Conservation (phyloP, 2,329 filamentous ascomycete species). For the Emydomyces testavorans region DNA sequence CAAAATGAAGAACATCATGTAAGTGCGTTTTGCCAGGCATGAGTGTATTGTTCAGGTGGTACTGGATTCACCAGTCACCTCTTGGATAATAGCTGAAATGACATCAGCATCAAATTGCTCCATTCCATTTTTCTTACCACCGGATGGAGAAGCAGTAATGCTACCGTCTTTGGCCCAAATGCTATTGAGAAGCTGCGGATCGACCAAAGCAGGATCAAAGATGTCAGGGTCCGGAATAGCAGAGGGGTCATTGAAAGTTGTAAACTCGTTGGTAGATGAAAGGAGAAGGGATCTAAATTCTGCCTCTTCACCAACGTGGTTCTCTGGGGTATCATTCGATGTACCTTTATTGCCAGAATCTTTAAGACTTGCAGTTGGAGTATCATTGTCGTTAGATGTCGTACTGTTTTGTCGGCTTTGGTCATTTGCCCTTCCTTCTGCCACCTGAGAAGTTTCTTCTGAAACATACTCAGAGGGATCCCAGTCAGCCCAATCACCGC, state of each 20-base stretch:
- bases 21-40: too few relatives aligned
- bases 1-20: neutral
- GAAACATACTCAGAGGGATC: constrained; percentile 29
- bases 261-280: constrained; percentile 10
- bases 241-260: constrained; percentile 9
- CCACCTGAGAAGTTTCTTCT: constrained; percentile 13
- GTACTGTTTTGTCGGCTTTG: neutral
- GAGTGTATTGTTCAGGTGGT: neutral
- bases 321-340: neutral
- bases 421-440: neutral
- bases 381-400: neutral
- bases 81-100: constrained; percentile 14
- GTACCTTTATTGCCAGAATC: neutral
- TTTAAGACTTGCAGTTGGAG: neutral
- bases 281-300: constrained; percentile 26
- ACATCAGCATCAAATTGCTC: constrained; percentile 12
- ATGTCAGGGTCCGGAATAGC: constrained; percentile 17
- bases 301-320: neutral
- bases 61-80: constrained; percentile 6
- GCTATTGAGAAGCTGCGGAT: constrained; percentile 18
- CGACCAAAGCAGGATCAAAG: constrained; percentile 27
- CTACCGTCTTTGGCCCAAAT: constrained; percentile 20
- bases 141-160: constrained; percentile 1
- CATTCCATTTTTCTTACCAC: constrained; percentile 11
- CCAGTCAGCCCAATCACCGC: constrained; percentile 30